Evolutionary conservation across 2,329 filamentous ascomycete genomes (phyloP), one percentile per base, ranked within the genome.

Genomic region (Chaetomium strumarium): DNA sequence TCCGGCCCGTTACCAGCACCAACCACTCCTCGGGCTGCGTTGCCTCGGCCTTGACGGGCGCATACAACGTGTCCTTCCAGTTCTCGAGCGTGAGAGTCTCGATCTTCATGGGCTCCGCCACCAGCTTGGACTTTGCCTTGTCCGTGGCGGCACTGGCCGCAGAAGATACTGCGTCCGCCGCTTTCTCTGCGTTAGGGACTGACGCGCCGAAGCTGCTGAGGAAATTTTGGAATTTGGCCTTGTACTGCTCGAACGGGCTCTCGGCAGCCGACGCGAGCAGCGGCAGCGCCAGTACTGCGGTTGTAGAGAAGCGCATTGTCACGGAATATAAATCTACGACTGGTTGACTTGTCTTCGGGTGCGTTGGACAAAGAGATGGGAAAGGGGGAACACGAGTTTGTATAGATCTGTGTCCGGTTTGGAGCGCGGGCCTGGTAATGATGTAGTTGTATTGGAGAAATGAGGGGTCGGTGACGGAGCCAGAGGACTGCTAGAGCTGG

Each of bases 1-100:
- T 90, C 61, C 85, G 76, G 51, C 88, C 88, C 10, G 83, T 87
- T 60, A 89, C 72, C 60, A 87, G 76, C 56, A 92, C 73, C 75
- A 86, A 84, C 85, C 85, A 90, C 70, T 90, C 84, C 69, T 86
- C 84, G 5, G 86, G 84, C 8, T 71, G 76, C 11, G 79, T 78
- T 56, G 79, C 77, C 29, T 70, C 79, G 9, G 80, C 69, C 55
- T 80, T 73, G 53, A 86, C 80, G 30, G 81, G 79, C 46, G 73
- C 73, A 64, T 80, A 83, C 55, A 92, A 73, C 2, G 83, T 80
- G 24, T 84, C 71, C 67, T 84, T 80, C 85, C 86, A 89, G 75
- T 85, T 86, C 58, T 83, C 73, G 52, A 89, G 73, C 5, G 81
- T 84, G 61, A 92, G 67, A 46, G 78, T 67, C 66, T 79, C 71